A percentile compares a stretch with the other conserved stretches of the same genome.
phyloP scores from a whole-genome alignment of 768 basidiomycete species.

The Phlebiopsis gigantea region DNA sequence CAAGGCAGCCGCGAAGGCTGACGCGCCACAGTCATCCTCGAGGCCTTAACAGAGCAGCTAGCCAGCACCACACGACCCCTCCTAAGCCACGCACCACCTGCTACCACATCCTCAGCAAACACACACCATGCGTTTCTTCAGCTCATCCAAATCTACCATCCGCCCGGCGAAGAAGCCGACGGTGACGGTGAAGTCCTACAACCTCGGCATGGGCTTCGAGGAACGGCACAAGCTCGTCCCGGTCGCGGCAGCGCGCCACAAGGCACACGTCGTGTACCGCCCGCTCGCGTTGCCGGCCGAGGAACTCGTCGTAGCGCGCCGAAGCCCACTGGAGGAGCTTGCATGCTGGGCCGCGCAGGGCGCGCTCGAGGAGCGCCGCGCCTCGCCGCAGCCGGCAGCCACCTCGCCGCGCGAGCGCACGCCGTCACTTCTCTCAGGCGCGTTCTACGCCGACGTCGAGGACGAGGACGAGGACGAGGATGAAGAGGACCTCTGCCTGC shows the following conservation, averaged over 20 bases:
- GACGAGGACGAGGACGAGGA: not conserved
- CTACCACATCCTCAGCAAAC: not conserved
- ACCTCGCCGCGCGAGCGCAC: not conserved
- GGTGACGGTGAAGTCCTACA: not conserved
- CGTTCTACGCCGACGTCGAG: not conserved
- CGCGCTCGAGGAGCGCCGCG: not conserved
- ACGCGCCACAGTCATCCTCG: no score
- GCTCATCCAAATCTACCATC: not conserved
- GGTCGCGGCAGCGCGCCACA: not conserved
- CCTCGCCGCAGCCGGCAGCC: not conserved
- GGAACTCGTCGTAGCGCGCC: not conserved
- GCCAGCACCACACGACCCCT: not conserved
- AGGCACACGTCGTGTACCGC: not conserved
- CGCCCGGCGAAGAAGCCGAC: not conserved
- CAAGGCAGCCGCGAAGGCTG: no score
- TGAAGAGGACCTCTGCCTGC: not conserved
- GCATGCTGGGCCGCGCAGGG: not conserved
- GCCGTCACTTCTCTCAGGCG: not conserved
- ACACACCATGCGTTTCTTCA: conserved; percentile 1
- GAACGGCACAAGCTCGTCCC: not conserved
- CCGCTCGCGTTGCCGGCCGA: not conserved
- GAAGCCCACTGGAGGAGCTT: not conserved
- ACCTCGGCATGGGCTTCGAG: not conserved
- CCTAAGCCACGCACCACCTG: not conserved
- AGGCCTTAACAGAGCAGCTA: no score